Evolutionary conservation across 805 yeast genomes (phyloP).

Genomic region (Huiozyma sinensis): DNA sequence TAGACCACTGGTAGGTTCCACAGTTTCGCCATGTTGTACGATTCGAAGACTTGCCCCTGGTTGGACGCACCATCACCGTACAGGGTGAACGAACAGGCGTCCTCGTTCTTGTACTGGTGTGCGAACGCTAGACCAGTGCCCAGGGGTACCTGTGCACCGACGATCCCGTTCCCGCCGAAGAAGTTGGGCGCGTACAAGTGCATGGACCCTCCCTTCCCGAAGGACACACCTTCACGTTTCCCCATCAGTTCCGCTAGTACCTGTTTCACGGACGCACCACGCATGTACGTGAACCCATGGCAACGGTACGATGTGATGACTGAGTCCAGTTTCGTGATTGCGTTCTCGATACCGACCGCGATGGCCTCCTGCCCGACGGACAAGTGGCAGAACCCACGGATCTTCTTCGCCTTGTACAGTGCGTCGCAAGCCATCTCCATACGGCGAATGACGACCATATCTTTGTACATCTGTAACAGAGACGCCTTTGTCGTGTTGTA

Average conservation of each 20-base stretch:
- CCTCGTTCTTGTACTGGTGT: conserved; percentile 82
- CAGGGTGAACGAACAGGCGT: conserved; percentile 71
- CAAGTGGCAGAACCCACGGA: conserved; percentile 97
- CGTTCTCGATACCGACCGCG: conserved; percentile 96
- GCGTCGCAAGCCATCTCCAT: conserved; percentile 99
- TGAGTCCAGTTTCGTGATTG: conserved; percentile 75
- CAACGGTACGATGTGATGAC: conserved; percentile 97
- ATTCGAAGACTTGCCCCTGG: conserved; percentile 98
- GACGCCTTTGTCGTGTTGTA: conserved; percentile 74
- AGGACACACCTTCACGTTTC: conserved; percentile 86
- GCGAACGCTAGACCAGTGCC: conserved; percentile 99
- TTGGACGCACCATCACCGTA: conserved; percentile 99
- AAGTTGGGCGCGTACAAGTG: conserved; percentile 94
- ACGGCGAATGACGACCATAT: conserved; percentile 88
- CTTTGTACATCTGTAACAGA: conserved; percentile 87
- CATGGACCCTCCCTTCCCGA: conserved; percentile 99
- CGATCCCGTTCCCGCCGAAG: conserved; percentile 99
- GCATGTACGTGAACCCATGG: conserved; percentile 95
- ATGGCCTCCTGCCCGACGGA: conserved; percentile 98
- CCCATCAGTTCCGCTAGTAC: conserved; percentile 97
- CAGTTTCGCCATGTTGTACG: conserved; percentile 97
- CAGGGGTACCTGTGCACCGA: conserved; percentile 97
- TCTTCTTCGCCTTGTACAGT: conserved; percentile 93
- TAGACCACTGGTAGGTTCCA: conserved; percentile 94
- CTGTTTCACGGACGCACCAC: conserved; percentile 85